Percentiles rank a stretch among this genome's conserved stretches.
Conservation (phyloP, 2,329 filamentous ascomycete genomes). For the Thermomyces lanuginosus region DNA sequence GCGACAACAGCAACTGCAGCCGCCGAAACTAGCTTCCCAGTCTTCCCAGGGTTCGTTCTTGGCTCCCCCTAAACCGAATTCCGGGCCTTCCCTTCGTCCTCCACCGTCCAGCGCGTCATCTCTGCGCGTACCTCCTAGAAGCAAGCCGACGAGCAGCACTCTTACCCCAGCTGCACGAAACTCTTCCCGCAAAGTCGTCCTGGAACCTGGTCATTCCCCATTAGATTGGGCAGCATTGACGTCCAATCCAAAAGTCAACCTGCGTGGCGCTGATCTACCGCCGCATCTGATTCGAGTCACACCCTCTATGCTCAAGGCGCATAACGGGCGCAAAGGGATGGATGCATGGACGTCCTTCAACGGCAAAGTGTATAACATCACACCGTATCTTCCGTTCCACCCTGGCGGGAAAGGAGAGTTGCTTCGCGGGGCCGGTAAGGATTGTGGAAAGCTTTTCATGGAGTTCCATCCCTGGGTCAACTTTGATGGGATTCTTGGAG, state of each 20-base stretch:
- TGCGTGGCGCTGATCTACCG: constrained; percentile 41
- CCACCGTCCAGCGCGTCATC: constrained; percentile 30
- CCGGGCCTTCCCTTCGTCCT: constrained; percentile 18
- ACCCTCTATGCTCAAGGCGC: constrained; percentile 57
- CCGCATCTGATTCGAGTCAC: constrained; percentile 54
- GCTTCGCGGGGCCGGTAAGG: constrained; percentile 47
- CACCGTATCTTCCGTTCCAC: constrained; percentile 77
- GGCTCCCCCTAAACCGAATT: constrained; percentile 15
- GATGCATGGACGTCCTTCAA: constrained; percentile 85
- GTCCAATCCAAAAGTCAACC: constrained; percentile 43
- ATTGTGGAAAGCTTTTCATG: constrained; percentile 47
- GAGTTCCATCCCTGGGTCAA: constrained; percentile 54
- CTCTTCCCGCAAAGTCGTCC: constrained; percentile 43
- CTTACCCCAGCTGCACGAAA: constrained; percentile 33
- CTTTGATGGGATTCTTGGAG: constrained; percentile 48
- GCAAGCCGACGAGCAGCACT: constrained; percentile 26
- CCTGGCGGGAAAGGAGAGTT: constrained; percentile 56
- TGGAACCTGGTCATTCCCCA: constrained; percentile 83
- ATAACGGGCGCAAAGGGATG: constrained; percentile 67
- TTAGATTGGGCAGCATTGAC: constrained; percentile 86
- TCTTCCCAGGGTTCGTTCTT: constrained; percentile 8
- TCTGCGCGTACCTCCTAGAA: constrained; percentile 25
- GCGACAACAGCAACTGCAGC: constrained; percentile 8
- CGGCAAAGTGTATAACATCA: constrained; percentile 87
- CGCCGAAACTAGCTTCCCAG: constrained; percentile 3